Conservation (phyloP, 2,329 filamentous ascomycete genomes). For the Keithomyces neogunnii region DNA sequence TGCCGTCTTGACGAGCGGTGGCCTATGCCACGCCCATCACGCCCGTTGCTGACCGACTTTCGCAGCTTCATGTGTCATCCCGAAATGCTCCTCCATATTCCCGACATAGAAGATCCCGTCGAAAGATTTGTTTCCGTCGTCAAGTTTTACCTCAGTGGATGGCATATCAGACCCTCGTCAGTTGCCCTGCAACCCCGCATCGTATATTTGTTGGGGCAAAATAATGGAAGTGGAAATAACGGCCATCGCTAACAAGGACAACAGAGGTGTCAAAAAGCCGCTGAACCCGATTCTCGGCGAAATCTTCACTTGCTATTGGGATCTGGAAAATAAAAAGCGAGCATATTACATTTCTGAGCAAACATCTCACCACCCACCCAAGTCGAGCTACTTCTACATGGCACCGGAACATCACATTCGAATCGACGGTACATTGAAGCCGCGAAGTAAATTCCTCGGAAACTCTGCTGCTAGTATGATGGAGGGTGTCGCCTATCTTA, state of each 20-base stretch:
- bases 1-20: neutral
- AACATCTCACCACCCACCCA: slow-evolving; percentile 95
- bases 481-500: slow-evolving; percentile 89
- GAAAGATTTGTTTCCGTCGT: slow-evolving; percentile 90
- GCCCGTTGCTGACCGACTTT: slow-evolving; percentile 1
- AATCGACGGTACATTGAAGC: slow-evolving; percentile 92
- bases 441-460: slow-evolving; percentile 86
- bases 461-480: slow-evolving; percentile 98
- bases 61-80: slow-evolving; percentile 97
- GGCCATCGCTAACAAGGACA: slow-evolving; percentile 1
- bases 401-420: slow-evolving; percentile 87
- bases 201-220: neutral
- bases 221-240: too few species aligned
- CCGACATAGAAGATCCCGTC: slow-evolving; percentile 78
- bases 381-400: slow-evolving; percentile 99
- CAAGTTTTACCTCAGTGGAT: slow-evolving; percentile 96
- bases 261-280: slow-evolving; percentile 93
- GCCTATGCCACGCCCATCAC: neutral
- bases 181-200: slow-evolving; percentile 24
- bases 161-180: slow-evolving; percentile 97
- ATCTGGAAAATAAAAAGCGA: slow-evolving; percentile 72
- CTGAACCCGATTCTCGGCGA: slow-evolving; percentile 95
- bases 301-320: slow-evolving; percentile 92
- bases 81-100: slow-evolving; percentile 84
- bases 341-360: slow-evolving; percentile 97